Conservation (phyloP, 179 eudicot genomes). For the Spinacia oleracea region DNA sequence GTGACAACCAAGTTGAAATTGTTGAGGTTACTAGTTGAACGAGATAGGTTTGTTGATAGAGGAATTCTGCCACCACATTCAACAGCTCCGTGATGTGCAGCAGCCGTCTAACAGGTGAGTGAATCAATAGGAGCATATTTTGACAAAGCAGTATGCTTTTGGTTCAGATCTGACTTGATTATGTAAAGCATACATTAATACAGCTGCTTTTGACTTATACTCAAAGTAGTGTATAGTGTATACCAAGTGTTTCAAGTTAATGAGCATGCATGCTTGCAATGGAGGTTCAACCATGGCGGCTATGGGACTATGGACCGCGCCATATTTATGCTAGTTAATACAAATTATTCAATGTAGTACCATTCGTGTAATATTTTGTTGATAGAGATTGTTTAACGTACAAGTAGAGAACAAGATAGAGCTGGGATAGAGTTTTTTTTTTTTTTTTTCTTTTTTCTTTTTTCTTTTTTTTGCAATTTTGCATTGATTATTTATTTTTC, state of each 20-base stretch:
- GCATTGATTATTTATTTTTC: slow-evolving; percentile 27
- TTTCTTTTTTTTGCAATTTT: slow-evolving; percentile 13
- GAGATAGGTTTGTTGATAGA: slow-evolving; percentile 18
- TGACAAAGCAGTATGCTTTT: slow-evolving; percentile 1
- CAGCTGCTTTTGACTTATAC: slow-evolving; percentile 16
- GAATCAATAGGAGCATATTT: slow-evolving; percentile 12
- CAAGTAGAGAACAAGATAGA: slow-evolving; percentile 16
- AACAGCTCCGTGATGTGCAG: slow-evolving; percentile 6
- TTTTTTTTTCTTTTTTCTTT: not conserved
- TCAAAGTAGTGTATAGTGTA: slow-evolving; percentile 16
- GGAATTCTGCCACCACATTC: slow-evolving; percentile 4
- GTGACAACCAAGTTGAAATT: slow-evolving; percentile 66
- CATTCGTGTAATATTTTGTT: slow-evolving; percentile 20
- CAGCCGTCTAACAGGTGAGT: slow-evolving; percentile 26
- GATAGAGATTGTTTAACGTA: slow-evolving; percentile 21
- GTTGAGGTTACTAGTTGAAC: slow-evolving; percentile 50
- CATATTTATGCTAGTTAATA: slow-evolving; percentile 14
- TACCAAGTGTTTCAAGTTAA: not conserved
- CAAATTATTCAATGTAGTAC: slow-evolving; percentile 3
- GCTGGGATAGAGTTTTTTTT: not conserved
- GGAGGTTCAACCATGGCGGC: slow-evolving; percentile 13
- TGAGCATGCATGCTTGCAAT: not conserved
- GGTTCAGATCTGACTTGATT: slow-evolving; percentile 3
- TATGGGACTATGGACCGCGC: slow-evolving; percentile 6
- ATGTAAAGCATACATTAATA: slow-evolving; percentile 1